A percentile compares a stretch with the other conserved stretches of the same genome.
Conservation (phyloP, 129 eudicot genomes). For the Lactuca saligna region DNA sequence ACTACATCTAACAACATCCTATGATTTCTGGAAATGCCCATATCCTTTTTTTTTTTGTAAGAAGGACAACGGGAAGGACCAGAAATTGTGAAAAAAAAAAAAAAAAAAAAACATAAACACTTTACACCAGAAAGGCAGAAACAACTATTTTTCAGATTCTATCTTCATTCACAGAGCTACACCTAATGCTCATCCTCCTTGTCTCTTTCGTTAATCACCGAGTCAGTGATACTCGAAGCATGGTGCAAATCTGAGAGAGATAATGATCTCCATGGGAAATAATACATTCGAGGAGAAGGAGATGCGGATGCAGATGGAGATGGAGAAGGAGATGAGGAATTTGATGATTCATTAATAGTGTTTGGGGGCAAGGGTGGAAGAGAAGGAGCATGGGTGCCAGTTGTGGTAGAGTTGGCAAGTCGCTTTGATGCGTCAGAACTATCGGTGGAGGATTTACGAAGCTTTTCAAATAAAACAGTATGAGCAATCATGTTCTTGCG, state of each 20-base stretch:
- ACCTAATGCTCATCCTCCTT: conserved; percentile 30
- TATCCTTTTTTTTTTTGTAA: not conserved
- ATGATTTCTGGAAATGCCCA: conserved; percentile 34
- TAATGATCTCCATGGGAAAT: conserved; percentile 69
- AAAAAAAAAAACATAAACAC: conserved; percentile 14
- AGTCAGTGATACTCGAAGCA: conserved; percentile 38
- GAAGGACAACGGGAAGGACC: conserved; percentile 30
- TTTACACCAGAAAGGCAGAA: conserved; percentile 39
- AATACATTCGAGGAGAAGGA: conserved; percentile 38
- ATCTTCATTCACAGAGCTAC: conserved; percentile 24
- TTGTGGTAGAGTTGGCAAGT: conserved; percentile 31
- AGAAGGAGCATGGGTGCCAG: conserved; percentile 15
- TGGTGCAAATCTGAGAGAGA: conserved; percentile 77
- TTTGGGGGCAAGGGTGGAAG: conserved; percentile 66
- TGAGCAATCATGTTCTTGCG: conserved; percentile 90
- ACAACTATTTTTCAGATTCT: conserved; percentile 27
- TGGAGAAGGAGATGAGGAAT: conserved; percentile 1
- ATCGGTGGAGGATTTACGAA: conserved; percentile 10
- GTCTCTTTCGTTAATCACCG: conserved; percentile 27
- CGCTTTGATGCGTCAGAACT: conserved; percentile 51
- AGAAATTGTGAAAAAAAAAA: not conserved
- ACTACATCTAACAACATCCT: conserved; percentile 27
- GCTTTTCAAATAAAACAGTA: conserved; percentile 48
- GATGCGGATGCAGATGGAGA: not conserved
- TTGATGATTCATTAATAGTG: conserved; percentile 29